Conservation (phyloP, 1,284 basidiomycete species). For the Malassezia caprae region DNA sequence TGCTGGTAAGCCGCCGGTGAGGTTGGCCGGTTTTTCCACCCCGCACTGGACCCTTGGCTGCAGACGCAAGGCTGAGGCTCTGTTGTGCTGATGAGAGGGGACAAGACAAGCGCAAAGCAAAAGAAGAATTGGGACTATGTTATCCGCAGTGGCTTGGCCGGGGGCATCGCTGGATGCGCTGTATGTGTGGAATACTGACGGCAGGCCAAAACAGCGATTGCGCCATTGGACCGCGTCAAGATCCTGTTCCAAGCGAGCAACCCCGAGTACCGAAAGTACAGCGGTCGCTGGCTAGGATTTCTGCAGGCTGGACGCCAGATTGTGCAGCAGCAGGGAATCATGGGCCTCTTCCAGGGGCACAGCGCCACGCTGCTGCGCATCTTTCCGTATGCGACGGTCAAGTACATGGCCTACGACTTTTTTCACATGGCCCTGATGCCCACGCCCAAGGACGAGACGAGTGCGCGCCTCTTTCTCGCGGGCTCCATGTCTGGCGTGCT, state of each 20-base stretch:
- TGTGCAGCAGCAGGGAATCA: slow-evolving; percentile 61
- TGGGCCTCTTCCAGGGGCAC: slow-evolving; percentile 88
- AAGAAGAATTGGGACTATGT: slow-evolving; percentile 60
- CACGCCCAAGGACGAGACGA: slow-evolving; percentile 66
- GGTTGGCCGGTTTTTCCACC: background rate
- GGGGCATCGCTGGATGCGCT: slow-evolving; percentile 83
- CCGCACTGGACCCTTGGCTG: background rate
- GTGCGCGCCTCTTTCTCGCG: slow-evolving; percentile 70
- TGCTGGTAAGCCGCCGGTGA: background rate
- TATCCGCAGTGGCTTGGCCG: slow-evolving; percentile 71
- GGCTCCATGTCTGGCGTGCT: slow-evolving; percentile 78
- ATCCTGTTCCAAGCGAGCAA: slow-evolving; percentile 97
- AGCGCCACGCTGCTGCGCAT: slow-evolving; percentile 66
- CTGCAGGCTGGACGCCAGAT: slow-evolving; percentile 72
- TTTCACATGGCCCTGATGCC: slow-evolving; percentile 74
- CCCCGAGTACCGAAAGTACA: slow-evolving; percentile 84
- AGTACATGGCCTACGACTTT: slow-evolving; percentile 95
- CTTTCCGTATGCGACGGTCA: slow-evolving; percentile 94
- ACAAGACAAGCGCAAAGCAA: background rate
- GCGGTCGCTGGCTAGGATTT: slow-evolving; percentile 76
- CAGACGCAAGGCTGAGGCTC: background rate
- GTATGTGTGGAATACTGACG: slow-evolving; percentile 54
- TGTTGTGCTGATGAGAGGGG: background rate
- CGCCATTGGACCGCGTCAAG: slow-evolving; percentile 94
- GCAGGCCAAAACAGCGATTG: slow-evolving; percentile 91